Conservation (phyloP, 164 flowering plant genomes). For the Stephania yunnanensis region DNA sequence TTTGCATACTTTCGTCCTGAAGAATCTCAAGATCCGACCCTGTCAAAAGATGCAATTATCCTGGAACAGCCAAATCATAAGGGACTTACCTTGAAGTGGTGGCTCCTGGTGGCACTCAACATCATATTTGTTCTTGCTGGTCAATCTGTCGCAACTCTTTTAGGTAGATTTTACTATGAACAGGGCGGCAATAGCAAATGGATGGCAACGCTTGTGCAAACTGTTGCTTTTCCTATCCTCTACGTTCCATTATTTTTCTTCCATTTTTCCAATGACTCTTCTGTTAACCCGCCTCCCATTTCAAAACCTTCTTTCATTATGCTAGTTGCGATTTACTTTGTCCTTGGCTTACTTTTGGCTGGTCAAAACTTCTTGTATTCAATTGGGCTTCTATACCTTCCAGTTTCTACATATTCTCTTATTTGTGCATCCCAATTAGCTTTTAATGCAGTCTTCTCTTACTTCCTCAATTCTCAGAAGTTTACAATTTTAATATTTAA, state of each 20-base stretch:
- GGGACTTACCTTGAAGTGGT: conserved; percentile 23
- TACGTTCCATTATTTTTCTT: conserved; percentile 19
- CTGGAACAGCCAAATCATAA: background rate
- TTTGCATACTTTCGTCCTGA: background rate
- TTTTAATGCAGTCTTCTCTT: conserved; percentile 29
- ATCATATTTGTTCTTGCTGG: conserved; percentile 28
- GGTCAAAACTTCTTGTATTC: conserved; percentile 33
- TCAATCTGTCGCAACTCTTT: conserved; percentile 32
- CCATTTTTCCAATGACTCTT: conserved; percentile 8
- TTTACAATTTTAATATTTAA: conserved; percentile 29
- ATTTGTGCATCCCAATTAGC: conserved; percentile 31
- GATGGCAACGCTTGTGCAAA: conserved; percentile 46
- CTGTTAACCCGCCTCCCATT: background rate
- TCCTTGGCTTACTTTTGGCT: conserved; percentile 25
- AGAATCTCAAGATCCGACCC: conserved; percentile 6
- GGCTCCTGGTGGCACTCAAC: conserved; percentile 29
- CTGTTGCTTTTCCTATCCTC: conserved; percentile 36
- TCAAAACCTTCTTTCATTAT: conserved; percentile 7
- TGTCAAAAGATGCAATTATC: conserved; percentile 7
- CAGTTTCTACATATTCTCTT: conserved; percentile 37
- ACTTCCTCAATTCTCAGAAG: conserved; percentile 32
- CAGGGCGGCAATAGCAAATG: conserved; percentile 47
- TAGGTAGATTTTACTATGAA: conserved; percentile 38
- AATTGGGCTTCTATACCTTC: conserved; percentile 26
- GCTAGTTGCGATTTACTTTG: conserved; percentile 21